Evolutionary conservation across 2,329 filamentous ascomycete species (phyloP), one percentile per base, ranked within the genome.

Genomic region (Penicillium rolfsii): DNA sequence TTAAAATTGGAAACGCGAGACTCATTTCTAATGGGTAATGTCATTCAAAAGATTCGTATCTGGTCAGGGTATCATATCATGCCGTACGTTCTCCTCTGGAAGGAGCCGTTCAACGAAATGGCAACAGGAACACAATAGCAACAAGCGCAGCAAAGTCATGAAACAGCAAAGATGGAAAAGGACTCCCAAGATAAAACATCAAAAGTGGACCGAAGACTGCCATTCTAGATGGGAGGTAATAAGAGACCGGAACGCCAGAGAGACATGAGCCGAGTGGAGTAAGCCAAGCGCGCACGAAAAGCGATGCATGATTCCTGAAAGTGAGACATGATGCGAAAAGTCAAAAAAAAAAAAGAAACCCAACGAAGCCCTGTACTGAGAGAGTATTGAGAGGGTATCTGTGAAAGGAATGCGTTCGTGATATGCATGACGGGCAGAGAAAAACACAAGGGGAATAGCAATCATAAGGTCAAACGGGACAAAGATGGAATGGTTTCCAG

Each of bases 21-120:
- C 30, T 54, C 52, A 53, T 49, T 54, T 46, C 40, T 40, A 58
- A 46, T 30, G 19, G 40, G 33, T 19, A 50, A 50, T 60, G 50
- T 65, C 30, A 60, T 63, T 60, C n/a, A 59, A 59, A 58, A 59
- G 58, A 61, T 59, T 62, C 56, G 63, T 63, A 67, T 68, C 58
- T 56, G 67, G 63, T 67, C 60, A 66, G 67, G 66, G 67, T 69
- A 69, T 69, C 67, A 66, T 64, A 55, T 64, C 28, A 35, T 67
- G 62, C 61, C 62, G 57, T 40, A 52, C 60, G 61, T 45, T 58
- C 52, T 54, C 22, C 22, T 59, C 48, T 48, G 33, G 28, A 26
- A 59, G 33, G 41, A 58, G 45, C 53, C 48, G 12, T 52, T 40
- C 26, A 19, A 36, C n/a, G 14, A 41, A n/a, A 38, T 36, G 40